Evolutionary conservation across 441 rosid genomes (phyloP).

Genomic region (Bocquillonia castaneifolia): DNA sequence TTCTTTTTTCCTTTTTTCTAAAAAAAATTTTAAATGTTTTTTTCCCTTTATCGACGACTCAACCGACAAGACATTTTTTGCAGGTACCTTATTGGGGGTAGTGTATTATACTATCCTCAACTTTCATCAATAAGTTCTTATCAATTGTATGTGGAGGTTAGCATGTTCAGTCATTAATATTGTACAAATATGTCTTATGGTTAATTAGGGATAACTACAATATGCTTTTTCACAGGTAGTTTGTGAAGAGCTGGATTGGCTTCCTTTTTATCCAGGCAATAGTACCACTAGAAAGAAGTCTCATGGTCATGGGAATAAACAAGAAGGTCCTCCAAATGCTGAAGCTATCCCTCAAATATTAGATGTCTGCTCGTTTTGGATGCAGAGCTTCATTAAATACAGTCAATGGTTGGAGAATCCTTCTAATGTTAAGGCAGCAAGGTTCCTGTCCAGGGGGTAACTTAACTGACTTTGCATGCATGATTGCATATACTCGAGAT

Average conservation of each 20-base stretch:
- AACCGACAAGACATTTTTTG: conserved; percentile 19
- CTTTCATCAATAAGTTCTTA: conserved; percentile 94
- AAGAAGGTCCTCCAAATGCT: conserved; percentile 68
- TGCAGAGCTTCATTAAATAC: conserved; percentile 88
- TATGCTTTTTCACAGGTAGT: conserved; percentile 62
- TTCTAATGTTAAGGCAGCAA: conserved; percentile 82
- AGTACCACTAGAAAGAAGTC: conserved; percentile 37
- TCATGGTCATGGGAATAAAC: conserved; percentile 59
- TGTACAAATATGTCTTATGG: conserved; percentile 18
- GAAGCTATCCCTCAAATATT: conserved; percentile 68
- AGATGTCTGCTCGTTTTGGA: conserved; percentile 89
- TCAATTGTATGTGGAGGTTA: conserved; percentile 96
- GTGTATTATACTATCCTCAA: conserved; percentile 90
- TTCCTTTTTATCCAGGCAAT: conserved; percentile 72
- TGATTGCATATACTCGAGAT: conserved; percentile 9
- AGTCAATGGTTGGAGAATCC: conserved; percentile 92
- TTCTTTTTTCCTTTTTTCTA: conserved; percentile 11
- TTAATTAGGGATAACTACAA: conserved; percentile 19
- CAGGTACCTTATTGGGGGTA: conserved; percentile 92
- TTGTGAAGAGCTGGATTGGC: conserved; percentile 98
- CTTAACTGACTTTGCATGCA: conserved; percentile 13
- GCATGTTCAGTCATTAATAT: conserved; percentile 26
- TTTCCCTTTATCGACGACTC: background rate
- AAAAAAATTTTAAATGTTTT: no score
- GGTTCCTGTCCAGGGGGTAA: conserved; percentile 87